A percentile compares a stretch with the other conserved stretches of the same genome.
phyloP scores from a whole-genome alignment of 768 basidiomycete species.

The Austroboletus eburneus region DNA sequence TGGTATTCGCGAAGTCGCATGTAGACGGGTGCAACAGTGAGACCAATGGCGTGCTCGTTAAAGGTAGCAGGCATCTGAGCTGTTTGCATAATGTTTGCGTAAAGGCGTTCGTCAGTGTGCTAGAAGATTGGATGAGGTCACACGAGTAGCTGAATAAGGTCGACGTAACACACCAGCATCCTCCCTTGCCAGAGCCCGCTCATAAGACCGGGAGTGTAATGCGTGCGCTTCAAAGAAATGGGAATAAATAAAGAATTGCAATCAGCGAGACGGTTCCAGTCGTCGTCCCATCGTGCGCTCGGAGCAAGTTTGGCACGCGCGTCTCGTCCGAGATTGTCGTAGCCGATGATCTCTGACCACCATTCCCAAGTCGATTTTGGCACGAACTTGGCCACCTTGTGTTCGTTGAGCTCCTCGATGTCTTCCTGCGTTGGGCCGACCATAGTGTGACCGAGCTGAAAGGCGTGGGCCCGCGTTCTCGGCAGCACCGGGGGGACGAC shows the following conservation, averaged over 20 bases:
- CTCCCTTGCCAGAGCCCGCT: slow-evolving; percentile 61
- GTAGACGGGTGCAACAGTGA: slow-evolving; percentile 50
- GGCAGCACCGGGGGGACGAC: slow-evolving; percentile 37
- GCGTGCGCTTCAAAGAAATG: slow-evolving; percentile 27
- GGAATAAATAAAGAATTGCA: slow-evolving; percentile 39
- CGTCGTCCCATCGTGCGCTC: slow-evolving; percentile 51
- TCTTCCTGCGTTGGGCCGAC: slow-evolving; percentile 53
- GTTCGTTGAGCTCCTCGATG: slow-evolving; percentile 51
- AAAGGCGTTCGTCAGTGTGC: slow-evolving; percentile 19
- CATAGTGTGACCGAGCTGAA: slow-evolving; percentile 21
- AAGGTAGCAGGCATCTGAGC: slow-evolving; percentile 27
- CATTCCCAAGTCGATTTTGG: slow-evolving; percentile 16
- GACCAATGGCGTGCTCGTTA: slow-evolving; percentile 31
- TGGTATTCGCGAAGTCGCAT: slow-evolving; percentile 57
- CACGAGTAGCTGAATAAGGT: neutral
- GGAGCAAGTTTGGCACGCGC: slow-evolving; percentile 25
- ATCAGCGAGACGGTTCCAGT: slow-evolving; percentile 51
- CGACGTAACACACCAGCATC: slow-evolving; percentile 47
- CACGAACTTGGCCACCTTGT: slow-evolving; percentile 33
- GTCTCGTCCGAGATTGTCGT: slow-evolving; percentile 22
- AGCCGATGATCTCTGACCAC: slow-evolving; percentile 15
- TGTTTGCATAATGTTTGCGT: slow-evolving; percentile 17
- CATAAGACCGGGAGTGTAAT: slow-evolving; percentile 50
- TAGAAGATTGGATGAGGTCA: slow-evolving; percentile 6
- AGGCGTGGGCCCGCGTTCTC: slow-evolving; percentile 29